Evolutionary conservation across 2,329 filamentous ascomycete species (phyloP), one percentile per base, ranked within the genome.

Genomic region (Orbilia oligospora): DNA sequence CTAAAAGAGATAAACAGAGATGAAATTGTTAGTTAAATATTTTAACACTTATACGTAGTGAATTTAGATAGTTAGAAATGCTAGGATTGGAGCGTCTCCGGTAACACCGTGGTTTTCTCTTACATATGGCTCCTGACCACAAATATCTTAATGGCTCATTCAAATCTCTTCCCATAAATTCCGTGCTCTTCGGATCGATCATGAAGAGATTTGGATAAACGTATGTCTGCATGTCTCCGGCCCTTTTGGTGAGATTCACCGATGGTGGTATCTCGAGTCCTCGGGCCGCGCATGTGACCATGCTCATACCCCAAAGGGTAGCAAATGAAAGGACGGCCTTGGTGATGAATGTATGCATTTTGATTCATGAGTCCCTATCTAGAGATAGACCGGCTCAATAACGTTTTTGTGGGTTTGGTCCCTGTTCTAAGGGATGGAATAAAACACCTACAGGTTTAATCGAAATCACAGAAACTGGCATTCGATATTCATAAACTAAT

Each of bases 51-150:
- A 12, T 12, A 8, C 9, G 33, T 36, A 12, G 9, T 36, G 33
- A 1, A 30, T 30, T 8, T 30, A 30, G 5, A 9, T 36, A 9
- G 2, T 9, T 8, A 36, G 33, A 12, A 8, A 36, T 36, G 5
- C 9, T 36, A 36, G 33, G 10, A 8, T 8, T 1, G 33, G 33
- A 1, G 33, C 9, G 8, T 36, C 6, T 36, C 33, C 8, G 8
- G 33, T 36, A 16, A 1, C 38, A n/a, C 38, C 38, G 12, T 14
- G 3, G 5, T n/a, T 1, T 41, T 41, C 2, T 9, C 41, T 63
- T 70, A 70, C 67, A 22, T 61, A 70, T n/a, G n/a, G 67, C 22
- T 16, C 67, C 67, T 12, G 67, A 61, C 67, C 67, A 70, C 18
- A 33, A 14, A 51, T 61, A 70, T n/a, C 41, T 18, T 1, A 70